phyloP scores from a whole-genome alignment of 495 filamentous ascomycete genomes.

The Pseudevernia furfuracea region DNA sequence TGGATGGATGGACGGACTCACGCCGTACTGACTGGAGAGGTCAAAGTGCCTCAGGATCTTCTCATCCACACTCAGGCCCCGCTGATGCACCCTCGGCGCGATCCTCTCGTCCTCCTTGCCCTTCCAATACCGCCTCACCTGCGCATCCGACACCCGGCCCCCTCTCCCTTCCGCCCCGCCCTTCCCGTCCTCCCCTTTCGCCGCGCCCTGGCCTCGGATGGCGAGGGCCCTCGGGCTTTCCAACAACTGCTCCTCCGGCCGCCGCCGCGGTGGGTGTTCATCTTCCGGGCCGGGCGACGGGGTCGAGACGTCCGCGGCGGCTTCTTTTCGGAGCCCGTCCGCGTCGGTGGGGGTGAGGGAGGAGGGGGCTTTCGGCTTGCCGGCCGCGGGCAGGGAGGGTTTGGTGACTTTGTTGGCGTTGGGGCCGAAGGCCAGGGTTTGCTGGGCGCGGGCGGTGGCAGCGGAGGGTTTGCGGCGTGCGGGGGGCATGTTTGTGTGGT shows the following conservation, averaged over 20 bases:
- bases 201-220: conserved; percentile 55
- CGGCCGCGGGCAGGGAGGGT: conserved; percentile 40
- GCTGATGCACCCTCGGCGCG: conserved; percentile 62
- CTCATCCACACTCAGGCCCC: conserved; percentile 62
- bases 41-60: conserved; percentile 89
- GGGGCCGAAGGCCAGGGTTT: conserved; percentile 68
- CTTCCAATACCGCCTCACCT: conserved; percentile 67
- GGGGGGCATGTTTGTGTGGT: conserved; percentile 52
- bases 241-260: conserved; percentile 36
- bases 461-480: conserved; percentile 48
- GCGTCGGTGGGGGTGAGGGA: conserved; percentile 29
- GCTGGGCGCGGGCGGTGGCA: conserved; percentile 44
- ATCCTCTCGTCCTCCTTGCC: conserved; percentile 53
- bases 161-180: conserved; percentile 33
- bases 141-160: conserved; percentile 49
- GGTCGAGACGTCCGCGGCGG: conserved; percentile 44
- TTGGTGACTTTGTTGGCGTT: conserved; percentile 65
- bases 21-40: conserved; percentile 78
- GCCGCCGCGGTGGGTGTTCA: conserved; percentile 33
- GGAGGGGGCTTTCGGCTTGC: conserved; percentile 44
- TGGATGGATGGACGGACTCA: conserved; percentile 42
- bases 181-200: conserved; percentile 42
- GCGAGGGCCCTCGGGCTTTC: conserved; percentile 79
- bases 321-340: conserved; percentile 34
- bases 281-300: conserved; percentile 22